Evolutionary conservation across 1,284 basidiomycete species (phyloP).

Genomic region (Pholiota adiposa): DNA sequence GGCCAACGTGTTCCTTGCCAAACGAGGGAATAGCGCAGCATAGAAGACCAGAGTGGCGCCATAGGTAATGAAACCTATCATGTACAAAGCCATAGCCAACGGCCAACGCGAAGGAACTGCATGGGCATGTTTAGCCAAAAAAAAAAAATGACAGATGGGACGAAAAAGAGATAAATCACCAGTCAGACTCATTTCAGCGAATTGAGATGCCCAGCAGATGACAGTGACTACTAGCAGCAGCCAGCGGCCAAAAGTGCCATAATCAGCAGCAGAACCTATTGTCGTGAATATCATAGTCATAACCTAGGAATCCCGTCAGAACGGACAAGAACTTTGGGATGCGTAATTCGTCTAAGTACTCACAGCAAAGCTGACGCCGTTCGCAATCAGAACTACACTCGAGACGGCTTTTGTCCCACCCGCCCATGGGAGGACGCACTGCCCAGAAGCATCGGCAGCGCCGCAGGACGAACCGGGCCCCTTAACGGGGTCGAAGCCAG

Average conservation of each 20-base stretch:
- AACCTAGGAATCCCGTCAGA: constrained; percentile 41
- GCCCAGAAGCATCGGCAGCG: constrained; percentile 56
- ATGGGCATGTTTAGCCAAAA: neutral
- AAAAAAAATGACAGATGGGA: constrained; percentile 1
- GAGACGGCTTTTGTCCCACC: constrained; percentile 71
- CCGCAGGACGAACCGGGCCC: constrained; percentile 72
- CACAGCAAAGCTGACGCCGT: constrained; percentile 77
- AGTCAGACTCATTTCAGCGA: constrained; percentile 74
- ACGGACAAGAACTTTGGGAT: neutral
- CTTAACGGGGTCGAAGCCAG: constrained; percentile 68
- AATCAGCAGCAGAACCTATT: constrained; percentile 82
- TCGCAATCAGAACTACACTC: constrained; percentile 76
- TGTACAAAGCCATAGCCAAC: constrained; percentile 78
- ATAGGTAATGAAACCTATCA: constrained; percentile 79
- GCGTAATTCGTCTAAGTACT: constrained; percentile 28
- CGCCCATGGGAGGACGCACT: constrained; percentile 77
- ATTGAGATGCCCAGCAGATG: constrained; percentile 82
- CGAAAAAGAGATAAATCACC: constrained; percentile 40
- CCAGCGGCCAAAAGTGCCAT: constrained; percentile 80
- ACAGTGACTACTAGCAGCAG: constrained; percentile 72
- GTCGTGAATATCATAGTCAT: constrained; percentile 84
- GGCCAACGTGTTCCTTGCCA: constrained; percentile 79
- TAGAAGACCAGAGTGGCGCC: constrained; percentile 84
- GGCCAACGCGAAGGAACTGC: constrained; percentile 66
- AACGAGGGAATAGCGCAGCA: constrained; percentile 80